Evolutionary conservation across 2,329 filamentous ascomycete genomes (phyloP), one percentile per base, ranked within the genome.

Genomic region (Aschersonia sp.): DNA sequence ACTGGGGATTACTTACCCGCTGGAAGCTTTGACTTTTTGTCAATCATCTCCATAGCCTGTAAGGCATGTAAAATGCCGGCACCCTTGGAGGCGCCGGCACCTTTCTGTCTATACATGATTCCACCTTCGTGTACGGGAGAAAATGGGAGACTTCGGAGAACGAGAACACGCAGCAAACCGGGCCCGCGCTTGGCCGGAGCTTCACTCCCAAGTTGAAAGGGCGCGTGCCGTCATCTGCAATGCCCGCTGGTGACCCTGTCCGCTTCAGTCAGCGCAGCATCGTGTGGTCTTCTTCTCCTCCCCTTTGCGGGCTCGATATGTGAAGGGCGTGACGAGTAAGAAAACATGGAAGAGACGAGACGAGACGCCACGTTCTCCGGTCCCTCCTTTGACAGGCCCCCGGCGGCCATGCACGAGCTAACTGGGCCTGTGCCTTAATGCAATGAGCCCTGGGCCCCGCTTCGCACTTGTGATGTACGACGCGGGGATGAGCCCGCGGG

Each of bases 11-110:
- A 22, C 46, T 47, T 72, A 88, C 86, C 86, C 63, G 87, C 88
- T 52, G 90, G 90, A 35, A 97, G 73, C 41, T 80, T 74, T 30
- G 89, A 79, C 65, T 87, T 88, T 40, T 77, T 74, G 48, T 86
- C 81, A 50, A 89, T 70, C 72, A 95, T 86, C 63, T 87, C 80
- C 22, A 87, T 84, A 53, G 83, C 82, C 59, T 83, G 84, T 56
- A 97, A 71, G 43, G 86, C 84, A 50, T 80, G 79, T 58, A 95
- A 72, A 56, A 94, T 78, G 62, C 73, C 73, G 52, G 62, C 65
- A 58, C 66, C 66, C 40, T 62, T 64, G 46, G 62, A 54, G 54
- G 60, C 56, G 51, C 59, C 60, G 49, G 63, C 62, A 57, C 66
- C 62, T 57, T 63, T 69, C 54, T 68, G 63, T 54, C 64, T 63